Base-by-base conservation (phyloP, 192 early-diverging fungal species). In the Geranomyces michiganensis region DNA sequence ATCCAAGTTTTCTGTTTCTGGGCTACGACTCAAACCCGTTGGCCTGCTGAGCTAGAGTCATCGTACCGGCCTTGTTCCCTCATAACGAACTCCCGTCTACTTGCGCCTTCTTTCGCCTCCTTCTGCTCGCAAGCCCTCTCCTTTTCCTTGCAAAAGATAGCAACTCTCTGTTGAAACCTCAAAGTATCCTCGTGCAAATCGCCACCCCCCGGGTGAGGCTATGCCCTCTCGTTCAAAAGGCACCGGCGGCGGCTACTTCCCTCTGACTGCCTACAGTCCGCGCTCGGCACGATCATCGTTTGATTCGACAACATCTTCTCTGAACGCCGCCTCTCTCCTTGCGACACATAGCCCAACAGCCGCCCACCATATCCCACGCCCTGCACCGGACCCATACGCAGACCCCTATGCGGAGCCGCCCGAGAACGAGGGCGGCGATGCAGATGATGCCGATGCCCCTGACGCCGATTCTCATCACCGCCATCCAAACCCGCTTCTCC, bases 191-290 rank as follows among this genome's bases (percentile, higher is more conserved):
- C 10, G 5, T 41, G 5, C 36, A 10, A 41, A 3, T 10, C 10
- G 5, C 36, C 36, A 41, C 36, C 5, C 36, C n/a, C 36, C 36
- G 36, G 5, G 36, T 41, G 36, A 41, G 36, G 36, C 36, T 41
- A 53, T 53, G 51, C 51, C 51, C 17, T 26, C 51, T n/a, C 51
- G 24, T 26, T 17, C 51, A 26, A 53, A 53, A 53, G 51, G 51
- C n/a, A 17, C 51, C 36, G 36, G 36, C 36, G 36, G 36, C n/a
- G 51, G 51, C 51, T 53, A 53, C 51, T 24, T 53, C 17, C 51
- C 51, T 53, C 51, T 53, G 7, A 53, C 51, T 24, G 51, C 51
- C 51, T 53, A 26, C 51, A 24, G 51, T 15, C 51, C 51, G 51
- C 51, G 19, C 24, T 26, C 51, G 3, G 51, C 36, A 41, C 36